Percentiles rank a stretch among this genome's conserved stretches.
These are phyloP conservation scores for Ustilago lituana DNA, from an alignment of 1,284 basidiomycete genomes.

Conservation along the genomic window DNA sequence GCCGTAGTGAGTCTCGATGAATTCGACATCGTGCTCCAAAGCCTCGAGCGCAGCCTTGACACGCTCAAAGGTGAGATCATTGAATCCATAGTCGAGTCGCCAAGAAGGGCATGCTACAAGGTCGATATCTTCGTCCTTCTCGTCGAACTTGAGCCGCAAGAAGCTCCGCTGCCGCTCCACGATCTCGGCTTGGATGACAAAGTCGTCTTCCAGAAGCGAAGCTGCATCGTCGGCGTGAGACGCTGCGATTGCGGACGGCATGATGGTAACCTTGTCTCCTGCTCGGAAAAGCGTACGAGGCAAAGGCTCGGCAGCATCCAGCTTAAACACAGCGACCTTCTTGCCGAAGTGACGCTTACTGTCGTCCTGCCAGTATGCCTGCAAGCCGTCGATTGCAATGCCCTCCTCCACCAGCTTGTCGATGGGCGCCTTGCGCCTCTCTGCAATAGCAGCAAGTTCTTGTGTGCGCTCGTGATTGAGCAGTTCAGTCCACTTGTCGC, in stretches of 20 bases:
- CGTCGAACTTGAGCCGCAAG: constrained; percentile 57
- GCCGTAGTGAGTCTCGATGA: constrained; percentile 45
- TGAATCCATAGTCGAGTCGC: constrained; percentile 77
- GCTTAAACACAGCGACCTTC: constrained; percentile 57
- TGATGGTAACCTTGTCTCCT: constrained; percentile 54
- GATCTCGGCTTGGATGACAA: constrained; percentile 53
- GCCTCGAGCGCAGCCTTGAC: constrained; percentile 77
- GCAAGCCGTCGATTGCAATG: constrained; percentile 55
- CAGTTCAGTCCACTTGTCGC: constrained; percentile 46
- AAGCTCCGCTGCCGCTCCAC: constrained; percentile 46
- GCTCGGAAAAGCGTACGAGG: constrained; percentile 51
- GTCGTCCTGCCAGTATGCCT: constrained; percentile 60
- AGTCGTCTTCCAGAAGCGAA: constrained; percentile 11
- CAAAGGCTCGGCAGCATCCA: constrained; percentile 46
- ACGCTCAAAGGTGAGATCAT: constrained; percentile 75
- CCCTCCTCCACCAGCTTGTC: constrained; percentile 50
- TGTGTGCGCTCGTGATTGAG: constrained; percentile 50
- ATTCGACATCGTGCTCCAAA: constrained; percentile 74
- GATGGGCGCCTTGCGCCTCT: constrained; percentile 50
- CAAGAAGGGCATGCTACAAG: constrained; percentile 52
- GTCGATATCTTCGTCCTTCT: constrained; percentile 47
- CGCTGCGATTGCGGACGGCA: constrained; percentile 18
- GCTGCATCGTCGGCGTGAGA: background rate
- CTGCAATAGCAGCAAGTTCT: constrained; percentile 43
- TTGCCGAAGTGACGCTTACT: constrained; percentile 54